phyloP scores from a whole-genome alignment of 441 rosid genomes.

The Erysimum pusillum region DNA sequence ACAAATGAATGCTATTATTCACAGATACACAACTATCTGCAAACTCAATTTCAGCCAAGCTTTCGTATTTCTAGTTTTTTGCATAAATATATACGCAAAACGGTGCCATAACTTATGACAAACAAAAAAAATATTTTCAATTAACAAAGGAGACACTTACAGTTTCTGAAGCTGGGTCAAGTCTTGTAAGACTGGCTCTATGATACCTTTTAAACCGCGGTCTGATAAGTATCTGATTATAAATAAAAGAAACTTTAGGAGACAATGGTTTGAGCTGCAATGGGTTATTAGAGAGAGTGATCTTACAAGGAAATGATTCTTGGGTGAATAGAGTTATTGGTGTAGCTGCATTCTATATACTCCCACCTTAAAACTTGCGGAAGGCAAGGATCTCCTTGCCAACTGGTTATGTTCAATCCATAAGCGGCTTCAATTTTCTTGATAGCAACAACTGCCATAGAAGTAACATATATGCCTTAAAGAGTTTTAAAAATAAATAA shows the following conservation, averaged over 20 bases:
- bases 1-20: too few relatives aligned
- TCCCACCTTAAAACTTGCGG: not conserved
- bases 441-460: not conserved
- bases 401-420: slow-evolving; percentile 35
- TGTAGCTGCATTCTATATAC: not conserved
- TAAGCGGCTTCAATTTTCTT: slow-evolving; percentile 4
- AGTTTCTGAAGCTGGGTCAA: too few relatives aligned
- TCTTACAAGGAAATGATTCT: slow-evolving; percentile 29
- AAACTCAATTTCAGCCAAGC: too few relatives aligned
- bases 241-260: not conserved
- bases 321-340: not conserved
- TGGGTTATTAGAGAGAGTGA: not conserved
- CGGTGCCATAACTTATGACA: too few relatives aligned
- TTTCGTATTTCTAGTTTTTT: too few relatives aligned
- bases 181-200: not conserved
- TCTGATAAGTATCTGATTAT: not conserved
- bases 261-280: not conserved
- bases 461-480: too few relatives aligned
- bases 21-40: too few relatives aligned
- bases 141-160: not conserved
- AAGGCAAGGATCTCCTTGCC: slow-evolving; percentile 56
- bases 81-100: too few relatives aligned
- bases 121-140: too few relatives aligned
- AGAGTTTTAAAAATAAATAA: too few relatives aligned
- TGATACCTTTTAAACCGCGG: not conserved